phyloP scores from a whole-genome alignment of 192 early-diverging fungal species.

The Mortierella alpina region DNA sequence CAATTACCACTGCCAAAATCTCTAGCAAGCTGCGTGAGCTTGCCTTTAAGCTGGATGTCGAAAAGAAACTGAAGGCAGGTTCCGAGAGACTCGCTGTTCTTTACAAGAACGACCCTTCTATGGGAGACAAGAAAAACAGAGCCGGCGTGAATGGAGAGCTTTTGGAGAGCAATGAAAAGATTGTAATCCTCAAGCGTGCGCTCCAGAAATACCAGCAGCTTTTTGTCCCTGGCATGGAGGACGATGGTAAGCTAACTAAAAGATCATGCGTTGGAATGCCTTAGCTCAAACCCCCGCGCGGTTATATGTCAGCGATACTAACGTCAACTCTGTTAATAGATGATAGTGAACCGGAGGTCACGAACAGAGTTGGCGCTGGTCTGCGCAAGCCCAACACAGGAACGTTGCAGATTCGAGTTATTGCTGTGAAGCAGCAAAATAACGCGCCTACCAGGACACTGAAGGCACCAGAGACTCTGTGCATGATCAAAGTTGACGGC shows the following conservation, averaged over 20 bases:
- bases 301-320: neutral
- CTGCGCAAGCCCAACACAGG: slow-evolving; percentile 79
- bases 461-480: slow-evolving; percentile 74
- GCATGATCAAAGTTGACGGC: slow-evolving; percentile 88
- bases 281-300: neutral
- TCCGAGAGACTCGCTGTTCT: slow-evolving; percentile 75
- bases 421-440: slow-evolving; percentile 68
- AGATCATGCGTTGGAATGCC: neutral
- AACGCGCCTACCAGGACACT: slow-evolving; percentile 68
- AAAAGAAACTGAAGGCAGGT: slow-evolving; percentile 91
- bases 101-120: slow-evolving; percentile 61
- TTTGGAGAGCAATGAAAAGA: slow-evolving; percentile 81
- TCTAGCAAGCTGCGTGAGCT: slow-evolving; percentile 88
- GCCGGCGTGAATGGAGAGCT: slow-evolving; percentile 65
- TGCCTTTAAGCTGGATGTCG: slow-evolving; percentile 91
- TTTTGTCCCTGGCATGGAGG: slow-evolving; percentile 82
- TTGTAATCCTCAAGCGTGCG: slow-evolving; percentile 75
- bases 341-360: slow-evolving; percentile 55
- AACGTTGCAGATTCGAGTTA: slow-evolving; percentile 74
- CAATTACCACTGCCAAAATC: slow-evolving; percentile 76
- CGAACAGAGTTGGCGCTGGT: slow-evolving; percentile 65
- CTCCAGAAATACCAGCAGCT: slow-evolving; percentile 89
- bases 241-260: slow-evolving; percentile 60
- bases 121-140: slow-evolving; percentile 65
- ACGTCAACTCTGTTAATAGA: slow-evolving; percentile 16